Percentiles rank a stretch among this genome's conserved stretches.
Evolutionary conservation across 2,329 filamentous ascomycete genomes (phyloP).

Genomic region (Pseudogymnoascus sp.): DNA sequence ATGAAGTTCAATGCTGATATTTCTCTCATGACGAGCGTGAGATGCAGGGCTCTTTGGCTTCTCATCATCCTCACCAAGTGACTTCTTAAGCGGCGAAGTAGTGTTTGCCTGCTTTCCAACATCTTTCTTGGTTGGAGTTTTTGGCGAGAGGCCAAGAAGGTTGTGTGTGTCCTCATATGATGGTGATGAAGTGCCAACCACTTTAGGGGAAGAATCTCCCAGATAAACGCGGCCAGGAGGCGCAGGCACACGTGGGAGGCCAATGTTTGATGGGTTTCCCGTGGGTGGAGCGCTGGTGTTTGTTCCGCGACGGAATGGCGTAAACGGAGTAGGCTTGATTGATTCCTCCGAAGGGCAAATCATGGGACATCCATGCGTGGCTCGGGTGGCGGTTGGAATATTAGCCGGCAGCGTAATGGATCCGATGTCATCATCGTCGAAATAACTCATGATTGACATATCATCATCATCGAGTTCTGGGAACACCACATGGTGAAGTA

Average conservation of each 20-base stretch:
- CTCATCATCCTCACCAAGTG: slow-evolving; percentile 4
- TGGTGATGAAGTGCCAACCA: slow-evolving; percentile 14
- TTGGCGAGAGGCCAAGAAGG: slow-evolving; percentile 16
- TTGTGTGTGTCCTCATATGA: slow-evolving; percentile 20
- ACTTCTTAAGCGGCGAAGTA: not conserved
- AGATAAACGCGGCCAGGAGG: slow-evolving; percentile 10
- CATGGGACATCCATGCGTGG: not conserved
- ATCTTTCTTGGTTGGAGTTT: not conserved
- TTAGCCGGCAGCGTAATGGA: not conserved
- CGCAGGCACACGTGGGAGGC: slow-evolving; percentile 14
- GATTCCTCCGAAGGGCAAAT: not conserved
- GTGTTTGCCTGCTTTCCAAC: not conserved
- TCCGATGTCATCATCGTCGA: not conserved
- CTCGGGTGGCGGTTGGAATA: not conserved
- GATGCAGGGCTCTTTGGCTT: not conserved
- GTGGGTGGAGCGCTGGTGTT: slow-evolving; percentile 12
- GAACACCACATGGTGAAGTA: not conserved
- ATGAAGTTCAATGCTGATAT: slow-evolving; percentile 17
- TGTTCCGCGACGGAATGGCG: slow-evolving; percentile 11
- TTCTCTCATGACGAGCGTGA: slow-evolving; percentile 11
- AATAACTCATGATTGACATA: not conserved
- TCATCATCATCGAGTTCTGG: not conserved
- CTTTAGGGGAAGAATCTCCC: slow-evolving; percentile 7
- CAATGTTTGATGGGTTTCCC: slow-evolving; percentile 3
- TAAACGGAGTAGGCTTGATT: slow-evolving; percentile 9